Conservation (phyloP, 176 grass and related monocot genomes). For the Musa itinerans region DNA sequence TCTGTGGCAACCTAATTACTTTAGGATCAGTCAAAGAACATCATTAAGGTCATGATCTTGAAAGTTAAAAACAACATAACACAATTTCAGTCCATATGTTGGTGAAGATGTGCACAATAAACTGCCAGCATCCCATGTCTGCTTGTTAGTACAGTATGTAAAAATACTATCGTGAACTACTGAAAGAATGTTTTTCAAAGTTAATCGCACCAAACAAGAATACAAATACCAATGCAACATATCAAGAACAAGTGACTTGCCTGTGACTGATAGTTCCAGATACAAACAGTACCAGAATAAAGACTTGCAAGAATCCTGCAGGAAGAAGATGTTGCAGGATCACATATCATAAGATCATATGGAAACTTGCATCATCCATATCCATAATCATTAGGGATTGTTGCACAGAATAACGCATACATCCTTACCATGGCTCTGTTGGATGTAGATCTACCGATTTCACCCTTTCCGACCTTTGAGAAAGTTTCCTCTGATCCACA, state of each 20-base stretch:
- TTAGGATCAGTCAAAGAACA: not conserved
- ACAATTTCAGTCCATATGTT: not conserved
- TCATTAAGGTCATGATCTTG: not conserved
- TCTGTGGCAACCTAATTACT: no score
- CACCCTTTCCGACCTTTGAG: conserved; percentile 85
- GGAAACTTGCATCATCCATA: not conserved
- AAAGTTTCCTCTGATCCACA: conserved; percentile 81
- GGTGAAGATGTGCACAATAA: not conserved
- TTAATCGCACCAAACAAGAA: not conserved
- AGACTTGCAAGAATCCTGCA: conserved; percentile 86
- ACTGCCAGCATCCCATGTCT: not conserved
- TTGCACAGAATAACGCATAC: conserved; percentile 2
- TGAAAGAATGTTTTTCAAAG: not conserved
- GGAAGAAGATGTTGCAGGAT: not conserved
- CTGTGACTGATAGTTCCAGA: conserved; percentile 97
- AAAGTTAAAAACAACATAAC: not conserved
- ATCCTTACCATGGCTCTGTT: conserved; percentile 85
- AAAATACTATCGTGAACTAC: not conserved
- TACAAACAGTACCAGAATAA: conserved; percentile 92
- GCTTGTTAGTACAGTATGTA: not conserved
- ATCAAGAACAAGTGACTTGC: conserved; percentile 23
- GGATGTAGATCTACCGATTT: conserved; percentile 99
- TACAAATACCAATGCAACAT: not conserved
- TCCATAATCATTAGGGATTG: not conserved
- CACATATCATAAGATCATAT: not conserved